Evolutionary conservation across 148 eudicot species (phyloP).

Genomic region (Chenopodium formosanum): DNA sequence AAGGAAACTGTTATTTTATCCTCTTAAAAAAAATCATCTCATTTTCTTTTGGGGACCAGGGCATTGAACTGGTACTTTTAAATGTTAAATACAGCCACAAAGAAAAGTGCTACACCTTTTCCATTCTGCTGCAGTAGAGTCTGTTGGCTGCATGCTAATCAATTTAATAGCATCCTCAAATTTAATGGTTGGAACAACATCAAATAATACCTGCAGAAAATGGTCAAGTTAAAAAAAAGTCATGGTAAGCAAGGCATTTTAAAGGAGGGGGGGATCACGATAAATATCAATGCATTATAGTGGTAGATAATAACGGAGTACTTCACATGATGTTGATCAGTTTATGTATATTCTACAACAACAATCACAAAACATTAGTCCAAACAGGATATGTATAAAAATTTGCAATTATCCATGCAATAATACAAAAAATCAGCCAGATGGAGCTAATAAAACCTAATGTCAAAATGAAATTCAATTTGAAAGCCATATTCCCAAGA

Average conservation of each 20-base stretch:
- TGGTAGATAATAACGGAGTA: background rate
- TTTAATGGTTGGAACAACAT: slow-evolving; percentile 82
- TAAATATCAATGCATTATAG: background rate
- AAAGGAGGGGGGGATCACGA: background rate
- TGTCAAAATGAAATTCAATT: background rate
- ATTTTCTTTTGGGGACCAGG: background rate
- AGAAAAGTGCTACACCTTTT: slow-evolving; percentile 56
- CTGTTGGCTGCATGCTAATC: slow-evolving; percentile 95
- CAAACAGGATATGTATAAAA: background rate
- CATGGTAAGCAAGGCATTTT: background rate
- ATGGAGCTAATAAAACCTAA: background rate
- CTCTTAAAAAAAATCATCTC: background rate
- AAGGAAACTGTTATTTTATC: background rate
- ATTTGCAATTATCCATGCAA: background rate
- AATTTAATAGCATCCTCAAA: slow-evolving; percentile 84
- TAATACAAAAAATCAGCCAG: background rate
- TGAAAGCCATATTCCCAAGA: background rate
- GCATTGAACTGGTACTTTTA: background rate
- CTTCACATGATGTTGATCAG: background rate
- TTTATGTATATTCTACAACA: background rate
- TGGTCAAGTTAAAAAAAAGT: slow-evolving; percentile 5
- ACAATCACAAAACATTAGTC: background rate
- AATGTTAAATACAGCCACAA: background rate
- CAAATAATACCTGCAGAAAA: slow-evolving; percentile 77
- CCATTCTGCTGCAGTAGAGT: slow-evolving; percentile 77